Base-by-base conservation (phyloP, 805 yeast species). In the Ogataea philodendri region DNA sequence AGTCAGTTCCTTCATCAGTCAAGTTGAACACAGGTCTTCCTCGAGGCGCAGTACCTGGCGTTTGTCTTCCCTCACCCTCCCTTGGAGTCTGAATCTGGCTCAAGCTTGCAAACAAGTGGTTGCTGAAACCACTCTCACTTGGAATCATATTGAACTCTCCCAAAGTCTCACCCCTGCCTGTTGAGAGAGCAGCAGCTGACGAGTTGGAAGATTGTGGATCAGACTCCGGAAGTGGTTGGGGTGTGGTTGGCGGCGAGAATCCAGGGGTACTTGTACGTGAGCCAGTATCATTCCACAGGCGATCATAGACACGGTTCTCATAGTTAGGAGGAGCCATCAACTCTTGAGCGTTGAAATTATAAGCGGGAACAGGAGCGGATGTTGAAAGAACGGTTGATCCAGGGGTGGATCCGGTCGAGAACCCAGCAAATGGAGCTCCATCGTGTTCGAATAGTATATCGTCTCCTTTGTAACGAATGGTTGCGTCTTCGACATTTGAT, bases 281-380 rank as follows among this genome's bases (percentile, higher is more conserved):
- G 4, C 49, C 55, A 7, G 78, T 67, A 39, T 81, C 89, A 22
- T 74, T 71, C 84, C 84, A 87, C 15, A 88, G 60, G 37, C 84
- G 66, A 60, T 88, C 97, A 58, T 82, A 84, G 22, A 86, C 75
- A 57, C 85, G 95, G 36, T 72, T 76, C 41, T 78, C 88, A 57
- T 88, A 88, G 39, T 81, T 72, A 17, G 97, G 95, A 3, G 96
- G 96, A 1, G 96, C 93, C 64, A 76, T 69, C 29, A 76, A 53
- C 29, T 63, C 71, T 37, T 72, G 65, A 5, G 69, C 66, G 31
- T 51, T 55, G 17, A 21, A 15, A 15, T 24, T 37, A 23, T 26
- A 19, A 9, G 44, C 31, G 2, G 45, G 20, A 4, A 26, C 35
- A 4, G 42, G 44, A 10, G 40, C 32, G 2, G 46, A 42, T 10